Base-by-base conservation (phyloP, 2,329 filamentous ascomycete species). In the Monosporascus cannonballus region DNA sequence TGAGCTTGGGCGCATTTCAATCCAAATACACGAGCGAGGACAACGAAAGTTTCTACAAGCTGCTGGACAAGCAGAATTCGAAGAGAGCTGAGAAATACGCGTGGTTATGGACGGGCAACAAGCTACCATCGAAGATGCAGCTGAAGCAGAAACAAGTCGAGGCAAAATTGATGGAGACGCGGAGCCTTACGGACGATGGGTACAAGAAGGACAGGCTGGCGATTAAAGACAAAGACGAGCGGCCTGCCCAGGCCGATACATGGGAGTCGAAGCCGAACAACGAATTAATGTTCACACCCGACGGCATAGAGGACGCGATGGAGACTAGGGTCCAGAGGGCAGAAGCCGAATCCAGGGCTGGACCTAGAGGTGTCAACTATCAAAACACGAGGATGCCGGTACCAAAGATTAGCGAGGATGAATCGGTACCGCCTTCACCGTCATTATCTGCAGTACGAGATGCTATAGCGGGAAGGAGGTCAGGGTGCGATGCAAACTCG, bases 1-100 rank as follows among this genome's bases (percentile, higher is more conserved):
- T 97, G 76, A 91, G 87, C 54, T 78, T 99, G 1, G 84, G 86
- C 50, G 83, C 86, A 1, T 99, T 96, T 64, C 94, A 99, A 66
- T 81, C 88, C 3, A 93, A 89, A 60, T 97, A 96, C 72, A 99
- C 93, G 1, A 96, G 90, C 64, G 94, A 99, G 70, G 94, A 99
- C 68, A 97, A 97, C 66, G 94, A 96, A 67, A 95, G 89, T 61
- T 97, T 99, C 74, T 96, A 96, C 70, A 87, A 86, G 61, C 77
- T 99, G 1, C 76, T 97, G 27, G 94, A 99, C 72, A 89, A 86
- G 64, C 90, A 96, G 65, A 99, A 96, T 65, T 79, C 85, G 56
- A 93, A 91, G 68, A 83, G 80, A 49, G 86, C 88, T 0, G 86
- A 92, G 64, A 96, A 93, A 63, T 89, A 96, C 65, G 84, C 85